Evolutionary conservation across 495 filamentous ascomycete genomes (phyloP), one percentile per base, ranked within the genome.

Genomic region (Jackrogersella multiformis): DNA sequence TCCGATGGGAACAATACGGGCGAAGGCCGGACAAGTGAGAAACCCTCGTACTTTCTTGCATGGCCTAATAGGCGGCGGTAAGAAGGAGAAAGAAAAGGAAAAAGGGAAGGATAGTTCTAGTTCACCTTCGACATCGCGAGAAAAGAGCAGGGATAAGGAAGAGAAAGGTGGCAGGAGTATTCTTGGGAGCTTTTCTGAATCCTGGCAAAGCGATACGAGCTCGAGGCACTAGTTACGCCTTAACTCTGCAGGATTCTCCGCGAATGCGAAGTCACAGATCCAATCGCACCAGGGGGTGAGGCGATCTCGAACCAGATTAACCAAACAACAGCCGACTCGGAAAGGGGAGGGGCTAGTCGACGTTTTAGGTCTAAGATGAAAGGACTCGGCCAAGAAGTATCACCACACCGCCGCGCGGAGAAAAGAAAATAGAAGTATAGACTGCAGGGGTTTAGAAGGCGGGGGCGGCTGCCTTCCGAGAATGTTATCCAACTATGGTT

Each of bases 11-110:
- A 77, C 77, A n/a, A 77, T 80, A 52, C 76, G 78, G 23, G 41
- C 63, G 34, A 73, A 68, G 72, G 74, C 44, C 21, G 78, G 76
- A 55, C 76, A 73, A 44, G 77, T 70, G 15, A 76, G 78, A 39
- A 76, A 81, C 34, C 71, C 78, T 30, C 72, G 80, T 4, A 78
- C 78, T 59, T 83, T 85, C 46, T 71, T 85, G 26, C 82, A 79
- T 42, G 80, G 82, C 9, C 74, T 85, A 28, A 80, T 82, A 42
- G 67, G 69, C 28, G 68, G 76, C 24, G 80, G n/a, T n/a, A n/a
- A n/a, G n/a, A n/a, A n/a, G n/a, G n/a, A n/a, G n/a, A n/a, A n/a
- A n/a, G n/a, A 79, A 66, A 79, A 74, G 15, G 65, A 75, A 30
- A 78, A 72, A 26, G 62, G 73, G 15, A 78, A 69, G 20, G 73